These are phyloP conservation scores for Penicillium malachiteum DNA, from an alignment of 495 filamentous ascomycete species.

Conservation along the genomic window DNA sequence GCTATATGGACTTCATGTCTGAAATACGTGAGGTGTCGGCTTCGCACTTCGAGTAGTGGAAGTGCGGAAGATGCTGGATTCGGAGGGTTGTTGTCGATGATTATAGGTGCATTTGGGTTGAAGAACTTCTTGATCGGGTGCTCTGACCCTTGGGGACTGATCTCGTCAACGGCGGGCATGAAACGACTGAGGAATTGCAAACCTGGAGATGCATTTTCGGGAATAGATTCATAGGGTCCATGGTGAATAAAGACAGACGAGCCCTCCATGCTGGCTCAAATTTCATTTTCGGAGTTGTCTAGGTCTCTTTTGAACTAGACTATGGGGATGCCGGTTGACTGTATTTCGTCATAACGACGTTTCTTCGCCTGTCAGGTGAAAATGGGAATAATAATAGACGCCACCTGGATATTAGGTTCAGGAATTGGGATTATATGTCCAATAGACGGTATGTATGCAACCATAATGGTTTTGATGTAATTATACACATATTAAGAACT, in stretches of 20 bases:
- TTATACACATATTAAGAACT: not conserved
- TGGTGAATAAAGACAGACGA: slow-evolving; percentile 11
- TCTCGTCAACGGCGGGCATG: slow-evolving; percentile 21
- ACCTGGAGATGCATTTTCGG: slow-evolving; percentile 14
- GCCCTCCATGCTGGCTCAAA: no score
- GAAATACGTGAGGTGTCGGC: slow-evolving; percentile 14
- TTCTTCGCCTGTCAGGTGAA: not conserved
- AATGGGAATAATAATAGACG: no score
- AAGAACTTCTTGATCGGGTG: slow-evolving; percentile 16
- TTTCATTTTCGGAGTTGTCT: no score
- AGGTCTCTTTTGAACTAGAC: no score
- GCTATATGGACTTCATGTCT: slow-evolving; percentile 20
- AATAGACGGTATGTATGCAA: not conserved
- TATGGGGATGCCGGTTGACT: no score
- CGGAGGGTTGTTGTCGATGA: slow-evolving; percentile 18
- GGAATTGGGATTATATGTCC: not conserved
- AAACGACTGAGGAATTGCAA: slow-evolving; percentile 23
- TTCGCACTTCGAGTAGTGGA: slow-evolving; percentile 19
- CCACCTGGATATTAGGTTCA: not conserved
- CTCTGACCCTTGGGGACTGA: not conserved
- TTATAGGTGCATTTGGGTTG: slow-evolving; percentile 16
- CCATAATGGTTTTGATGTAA: not conserved
- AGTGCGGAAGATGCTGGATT: slow-evolving; percentile 3
- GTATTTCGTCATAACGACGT: slow-evolving; percentile 9
- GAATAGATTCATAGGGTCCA: slow-evolving; percentile 21